Evolutionary conservation across 176 grass and related monocot genomes (phyloP).

Genomic region (Poa pratensis): DNA sequence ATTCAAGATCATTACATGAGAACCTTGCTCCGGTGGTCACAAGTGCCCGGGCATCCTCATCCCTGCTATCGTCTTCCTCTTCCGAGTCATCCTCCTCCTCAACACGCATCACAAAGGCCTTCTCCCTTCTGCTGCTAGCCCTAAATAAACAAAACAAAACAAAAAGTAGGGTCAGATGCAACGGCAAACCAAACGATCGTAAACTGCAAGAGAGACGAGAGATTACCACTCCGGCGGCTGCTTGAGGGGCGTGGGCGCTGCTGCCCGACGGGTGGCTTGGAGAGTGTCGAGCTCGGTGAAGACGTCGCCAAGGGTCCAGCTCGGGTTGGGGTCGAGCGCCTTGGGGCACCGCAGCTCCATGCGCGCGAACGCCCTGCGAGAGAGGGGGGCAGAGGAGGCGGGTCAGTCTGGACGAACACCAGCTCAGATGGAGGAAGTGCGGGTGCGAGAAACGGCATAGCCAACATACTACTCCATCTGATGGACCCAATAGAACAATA

Average conservation of each 20-base stretch:
- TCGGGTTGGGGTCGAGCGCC: conserved; percentile 45
- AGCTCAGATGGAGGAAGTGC: not conserved
- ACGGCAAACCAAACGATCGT: not conserved
- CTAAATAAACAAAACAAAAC: conserved; percentile 32
- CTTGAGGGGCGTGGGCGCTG: conserved; percentile 40
- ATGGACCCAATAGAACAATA: too few species aligned
- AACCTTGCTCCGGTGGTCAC: conserved; percentile 38
- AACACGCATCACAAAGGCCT: conserved; percentile 58
- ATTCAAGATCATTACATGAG: conserved; percentile 35
- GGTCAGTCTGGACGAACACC: conserved; percentile 24
- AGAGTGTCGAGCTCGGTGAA: conserved; percentile 44
- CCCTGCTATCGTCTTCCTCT: conserved; percentile 23
- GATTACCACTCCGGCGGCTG: conserved; percentile 43
- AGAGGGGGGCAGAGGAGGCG: not conserved
- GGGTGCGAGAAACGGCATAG: not conserved
- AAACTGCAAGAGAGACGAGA: not conserved
- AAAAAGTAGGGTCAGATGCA: not conserved
- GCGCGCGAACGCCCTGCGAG: conserved; percentile 34
- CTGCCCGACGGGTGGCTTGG: conserved; percentile 5
- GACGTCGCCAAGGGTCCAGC: conserved; percentile 53
- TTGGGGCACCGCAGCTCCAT: conserved; percentile 53
- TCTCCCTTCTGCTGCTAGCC: conserved; percentile 30
- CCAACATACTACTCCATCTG: too few species aligned
- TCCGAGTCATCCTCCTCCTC: conserved; percentile 48
- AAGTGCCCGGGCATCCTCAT: not conserved